Evolutionary conservation across 495 filamentous ascomycete genomes (phyloP).

Genomic region (Diplogelasinospora grovesii): DNA sequence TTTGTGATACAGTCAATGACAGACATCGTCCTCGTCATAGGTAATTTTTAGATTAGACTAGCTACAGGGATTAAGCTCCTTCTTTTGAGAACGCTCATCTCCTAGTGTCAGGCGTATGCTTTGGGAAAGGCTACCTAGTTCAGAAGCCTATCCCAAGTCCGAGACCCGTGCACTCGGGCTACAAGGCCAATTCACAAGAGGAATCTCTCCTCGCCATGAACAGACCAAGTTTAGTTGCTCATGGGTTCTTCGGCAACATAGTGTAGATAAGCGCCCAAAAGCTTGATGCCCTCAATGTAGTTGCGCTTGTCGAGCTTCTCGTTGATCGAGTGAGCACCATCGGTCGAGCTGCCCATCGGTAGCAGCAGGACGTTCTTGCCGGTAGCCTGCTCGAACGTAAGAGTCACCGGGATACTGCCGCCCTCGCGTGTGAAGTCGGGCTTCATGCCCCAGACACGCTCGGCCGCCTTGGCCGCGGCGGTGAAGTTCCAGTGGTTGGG

Average conservation of each 20-base stretch:
- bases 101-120: too few species aligned
- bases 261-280: constrained; percentile 91
- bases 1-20: too few species aligned
- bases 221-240: too few species aligned
- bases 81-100: too few species aligned
- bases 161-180: too few species aligned
- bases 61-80: too few species aligned
- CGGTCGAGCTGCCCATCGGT: constrained; percentile 94
- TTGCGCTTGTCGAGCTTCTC: constrained; percentile 97
- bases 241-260: constrained; percentile 88
- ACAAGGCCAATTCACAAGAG: too few species aligned
- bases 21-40: too few species aligned
- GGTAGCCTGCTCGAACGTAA: constrained; percentile 97
- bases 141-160: too few species aligned
- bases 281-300: constrained; percentile 97
- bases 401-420: constrained; percentile 91
- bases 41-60: too few species aligned
- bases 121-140: too few species aligned
- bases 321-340: constrained; percentile 94
- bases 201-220: too few species aligned
- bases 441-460: constrained; percentile 84
- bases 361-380: constrained; percentile 95
- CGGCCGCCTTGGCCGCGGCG: constrained; percentile 85
- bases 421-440: constrained; percentile 96
- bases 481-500: constrained; percentile 98